Evolutionary conservation across 768 basidiomycete genomes (phyloP).

Genomic region (Bullera alba): DNA sequence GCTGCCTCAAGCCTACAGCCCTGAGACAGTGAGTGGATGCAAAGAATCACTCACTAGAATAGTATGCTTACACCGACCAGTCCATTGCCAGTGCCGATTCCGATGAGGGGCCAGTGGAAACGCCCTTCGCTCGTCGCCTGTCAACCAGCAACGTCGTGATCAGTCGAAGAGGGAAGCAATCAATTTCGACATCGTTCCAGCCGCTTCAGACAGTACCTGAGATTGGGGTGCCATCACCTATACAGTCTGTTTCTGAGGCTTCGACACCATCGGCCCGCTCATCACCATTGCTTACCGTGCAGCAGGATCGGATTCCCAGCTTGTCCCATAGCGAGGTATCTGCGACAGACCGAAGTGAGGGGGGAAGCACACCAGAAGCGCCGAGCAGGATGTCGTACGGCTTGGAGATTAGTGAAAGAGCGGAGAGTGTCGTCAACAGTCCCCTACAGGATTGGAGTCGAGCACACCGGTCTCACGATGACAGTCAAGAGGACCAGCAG

Average conservation of each 20-base stretch:
- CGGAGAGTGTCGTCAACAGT: too few relatives aligned
- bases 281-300: constrained; percentile 2
- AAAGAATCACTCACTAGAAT: too few relatives aligned
- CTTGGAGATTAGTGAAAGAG: too few relatives aligned
- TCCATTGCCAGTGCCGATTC: too few relatives aligned
- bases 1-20: too few relatives aligned
- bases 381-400: neutral
- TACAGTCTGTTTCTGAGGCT: neutral
- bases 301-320: constrained; percentile 30
- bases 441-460: too few relatives aligned
- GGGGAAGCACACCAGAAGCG: constrained; percentile 32
- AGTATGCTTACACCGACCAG: too few relatives aligned
- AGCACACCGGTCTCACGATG: too few relatives aligned
- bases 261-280: neutral
- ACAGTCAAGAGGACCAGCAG: too few relatives aligned
- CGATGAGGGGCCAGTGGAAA: constrained; percentile 8
- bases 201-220: constrained; percentile 1
- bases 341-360: constrained; percentile 20
- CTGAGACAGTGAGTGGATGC: too few relatives aligned
- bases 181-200: constrained; percentile 4
- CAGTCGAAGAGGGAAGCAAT: constrained; percentile 15
- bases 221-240: neutral
- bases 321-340: constrained; percentile 30
- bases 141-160: constrained; percentile 19
- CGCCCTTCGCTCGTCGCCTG: constrained; percentile 24